Conservation (phyloP, 352 stramenopile genomes). For the Pythium monospermum region DNA sequence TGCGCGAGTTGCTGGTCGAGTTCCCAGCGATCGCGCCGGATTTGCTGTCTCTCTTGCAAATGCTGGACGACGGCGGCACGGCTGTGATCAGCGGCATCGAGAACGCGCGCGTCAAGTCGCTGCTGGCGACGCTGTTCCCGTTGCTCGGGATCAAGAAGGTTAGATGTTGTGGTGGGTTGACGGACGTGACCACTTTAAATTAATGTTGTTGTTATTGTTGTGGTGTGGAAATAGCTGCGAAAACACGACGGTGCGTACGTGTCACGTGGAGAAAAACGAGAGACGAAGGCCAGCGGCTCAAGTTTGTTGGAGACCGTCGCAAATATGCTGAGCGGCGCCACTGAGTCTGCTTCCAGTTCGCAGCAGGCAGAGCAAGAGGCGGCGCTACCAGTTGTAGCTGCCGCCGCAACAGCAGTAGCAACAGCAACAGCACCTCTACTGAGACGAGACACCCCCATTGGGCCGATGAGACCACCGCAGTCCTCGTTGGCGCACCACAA, state of each 20-base stretch:
- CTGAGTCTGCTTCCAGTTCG: not conserved
- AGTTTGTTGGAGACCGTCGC: constrained; percentile 53
- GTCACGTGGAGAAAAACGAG: no score
- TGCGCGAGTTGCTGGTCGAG: constrained; percentile 52
- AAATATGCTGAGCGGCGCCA: constrained; percentile 25
- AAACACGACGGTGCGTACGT: constrained; percentile 11
- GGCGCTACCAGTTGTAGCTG: not conserved
- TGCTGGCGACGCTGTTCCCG: constrained; percentile 67
- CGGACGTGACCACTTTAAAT: not conserved
- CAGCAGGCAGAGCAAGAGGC: constrained; percentile 12
- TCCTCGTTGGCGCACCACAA: not conserved
- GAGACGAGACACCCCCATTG: constrained; percentile 40
- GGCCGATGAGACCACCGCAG: constrained; percentile 39
- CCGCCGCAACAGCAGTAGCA: no score
- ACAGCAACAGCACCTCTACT: not conserved
- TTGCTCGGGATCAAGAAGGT: constrained; percentile 42
- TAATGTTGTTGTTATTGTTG: not conserved
- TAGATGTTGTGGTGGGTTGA: not conserved
- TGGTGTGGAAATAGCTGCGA: constrained; percentile 8
- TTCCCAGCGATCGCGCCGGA: constrained; percentile 64
- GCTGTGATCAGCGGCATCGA: constrained; percentile 74
- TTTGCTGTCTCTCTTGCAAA: constrained; percentile 61
- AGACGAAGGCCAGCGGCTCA: constrained; percentile 11
- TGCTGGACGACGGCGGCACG: constrained; percentile 69
- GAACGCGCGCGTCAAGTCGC: constrained; percentile 58